Evolutionary conservation across 1,139 yeast genomes (phyloP), one percentile per base, ranked within the genome.

Genomic region (Blastobotrys apis): DNA sequence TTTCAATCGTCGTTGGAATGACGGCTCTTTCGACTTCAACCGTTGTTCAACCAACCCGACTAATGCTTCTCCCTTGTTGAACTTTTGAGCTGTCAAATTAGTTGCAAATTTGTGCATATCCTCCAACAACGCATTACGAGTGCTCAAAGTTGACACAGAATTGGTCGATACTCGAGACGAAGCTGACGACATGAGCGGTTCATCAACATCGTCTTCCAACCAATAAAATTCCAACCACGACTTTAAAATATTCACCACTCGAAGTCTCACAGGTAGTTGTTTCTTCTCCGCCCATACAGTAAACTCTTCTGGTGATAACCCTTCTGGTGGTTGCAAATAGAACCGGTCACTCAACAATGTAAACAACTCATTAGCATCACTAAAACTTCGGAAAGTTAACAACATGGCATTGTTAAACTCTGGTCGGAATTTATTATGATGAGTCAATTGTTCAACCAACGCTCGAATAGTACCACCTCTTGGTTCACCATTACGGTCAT

Each of bases 401-500:
- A 90, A 68, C 67, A 90, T 79, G 0, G 88, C 77, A 8, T 81
- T 70, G 57, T 81, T 83, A 65, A 82, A 90, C 20, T 74, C 71
- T 9, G 81, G 75, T 60, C 86, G 94, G 43, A 77, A 69, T 38
- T 75, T 66, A 47, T 78, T 80, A 59, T 90, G 96, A 57, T 84
- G 85, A 0, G 96, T 86, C 49, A 92, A 71, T 62, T 85, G 88
- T 42, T 92, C 85, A 10, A 92, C 74, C 44, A 92, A 67, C 0
- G 95, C 95, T 44, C 77, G 80, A 47, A 80, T 76, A 0, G 95
- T 81, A 4, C 97, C 97, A 37, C 97, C 97, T 59, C 84, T 83
- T 41, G 90, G 74, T 41, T 73, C 73, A 2, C 92, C 94, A 50
- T 80, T 80, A 33, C 78, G 69, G 54, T 88, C 95, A 55, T 80